These are phyloP conservation scores for Ogataea nakhonphanomensis DNA, from an alignment of 805 yeast species.

Conservation along the genomic window DNA sequence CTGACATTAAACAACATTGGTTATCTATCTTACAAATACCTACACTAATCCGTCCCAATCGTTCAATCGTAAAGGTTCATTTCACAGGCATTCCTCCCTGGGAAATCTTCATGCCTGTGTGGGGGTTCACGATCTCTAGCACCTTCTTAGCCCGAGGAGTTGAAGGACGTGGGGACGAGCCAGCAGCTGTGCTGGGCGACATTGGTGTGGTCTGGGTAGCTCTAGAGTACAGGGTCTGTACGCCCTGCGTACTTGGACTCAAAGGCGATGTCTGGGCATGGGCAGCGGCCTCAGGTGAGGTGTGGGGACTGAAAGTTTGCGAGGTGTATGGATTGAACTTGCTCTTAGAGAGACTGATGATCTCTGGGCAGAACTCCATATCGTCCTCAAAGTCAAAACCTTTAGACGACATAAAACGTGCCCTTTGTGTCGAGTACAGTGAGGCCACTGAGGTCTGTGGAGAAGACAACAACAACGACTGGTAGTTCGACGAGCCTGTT, in stretches of 20 bases:
- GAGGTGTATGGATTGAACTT: slow-evolving; percentile 70
- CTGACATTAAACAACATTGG: neutral
- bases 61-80: slow-evolving; percentile 8
- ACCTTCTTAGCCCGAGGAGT: slow-evolving; percentile 60
- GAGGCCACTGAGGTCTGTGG: slow-evolving; percentile 28
- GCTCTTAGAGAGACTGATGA: slow-evolving; percentile 24
- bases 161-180: slow-evolving; percentile 41
- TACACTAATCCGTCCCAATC: slow-evolving; percentile 7
- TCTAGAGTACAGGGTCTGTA: slow-evolving; percentile 16
- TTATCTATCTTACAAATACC: slow-evolving; percentile 9
- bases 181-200: slow-evolving; percentile 6
- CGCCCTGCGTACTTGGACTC: slow-evolving; percentile 12
- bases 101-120: slow-evolving; percentile 49
- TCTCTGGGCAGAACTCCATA: slow-evolving; percentile 62
- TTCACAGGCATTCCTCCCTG: slow-evolving; percentile 11
- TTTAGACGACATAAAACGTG: slow-evolving; percentile 55
- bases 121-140: slow-evolving; percentile 61
- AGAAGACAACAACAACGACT: slow-evolving; percentile 24
- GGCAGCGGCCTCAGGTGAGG: slow-evolving; percentile 34
- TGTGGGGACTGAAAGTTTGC: slow-evolving; percentile 52
- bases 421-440: slow-evolving; percentile 33
- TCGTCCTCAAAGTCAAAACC: slow-evolving; percentile 64
- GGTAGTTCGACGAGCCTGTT: slow-evolving; percentile 21
- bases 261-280: slow-evolving; percentile 19
- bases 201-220: slow-evolving; percentile 9